Evolutionary conservation across 1,284 basidiomycete genomes (phyloP), one percentile per base, ranked within the genome.

Genomic region (Tremellales sp.): DNA sequence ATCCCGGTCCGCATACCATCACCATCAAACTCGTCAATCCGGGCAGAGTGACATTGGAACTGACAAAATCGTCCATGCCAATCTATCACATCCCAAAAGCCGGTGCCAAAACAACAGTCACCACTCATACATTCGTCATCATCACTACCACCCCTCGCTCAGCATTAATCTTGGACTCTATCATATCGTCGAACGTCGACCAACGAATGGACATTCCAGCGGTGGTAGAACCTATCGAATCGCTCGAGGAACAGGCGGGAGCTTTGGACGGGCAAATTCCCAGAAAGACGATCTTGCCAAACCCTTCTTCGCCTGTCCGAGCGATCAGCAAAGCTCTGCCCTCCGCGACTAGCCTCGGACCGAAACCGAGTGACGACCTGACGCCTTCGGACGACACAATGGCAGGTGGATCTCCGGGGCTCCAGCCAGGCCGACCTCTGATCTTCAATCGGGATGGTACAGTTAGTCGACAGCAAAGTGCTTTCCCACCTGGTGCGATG

Each of bases 111-210:
- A 44, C 43, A 1, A 45, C 40, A 13, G 48, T 64, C 37, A 37
- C 43, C 7, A 61, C 62, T 1, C 65, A 67, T 40, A 54, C 56
- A 3, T 67, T 61, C 25, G 50, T 53, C 1, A 51, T 68, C 40
- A 57, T 72, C 49, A 70, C 66, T 8, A 56, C 65, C 3, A 57
- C 56, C 4, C 66, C 64, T 13, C 54, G 58, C 15, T 54, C 52
- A 10, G 42, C 46, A 4, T 43, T 52, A 33, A 37, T 54, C 8
- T 43, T 48, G 1, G 56, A 52, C 17, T 36, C 19, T 10, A 22
- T 33, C 11, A 5, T 22, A 8, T 4, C 21, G n/a, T 10, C 33
- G 29, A 36, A 46, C 23, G 31, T 12, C 24, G 21, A 23, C n/a
- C n/a, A n/a, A n/a, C n/a, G n/a, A n/a, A n/a, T n/a, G n/a, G n/a